Conservation (phyloP, 2,329 filamentous ascomycete species). For the Sordariomycetes sp. region DNA sequence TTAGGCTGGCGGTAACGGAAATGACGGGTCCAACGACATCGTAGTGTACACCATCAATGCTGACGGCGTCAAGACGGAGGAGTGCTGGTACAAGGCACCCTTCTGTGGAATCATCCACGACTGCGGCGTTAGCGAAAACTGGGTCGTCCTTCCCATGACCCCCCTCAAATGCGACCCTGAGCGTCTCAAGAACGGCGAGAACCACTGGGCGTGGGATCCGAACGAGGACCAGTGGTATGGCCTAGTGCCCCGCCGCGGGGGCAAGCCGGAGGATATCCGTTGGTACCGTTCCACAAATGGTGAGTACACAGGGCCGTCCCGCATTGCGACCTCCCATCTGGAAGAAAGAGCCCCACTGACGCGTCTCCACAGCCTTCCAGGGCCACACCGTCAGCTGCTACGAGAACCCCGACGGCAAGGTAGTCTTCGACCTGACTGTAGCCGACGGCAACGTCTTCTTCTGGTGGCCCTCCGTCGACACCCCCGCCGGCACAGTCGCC, state of each 20-base stretch:
- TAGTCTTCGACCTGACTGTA: constrained; percentile 31
- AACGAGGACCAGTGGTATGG: constrained; percentile 4
- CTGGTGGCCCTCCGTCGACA: constrained; percentile 27
- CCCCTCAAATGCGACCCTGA: constrained; percentile 3
- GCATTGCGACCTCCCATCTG: not conserved
- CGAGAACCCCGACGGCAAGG: constrained; percentile 31
- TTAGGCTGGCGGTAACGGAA: constrained; percentile 2
- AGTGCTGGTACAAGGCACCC: constrained; percentile 21
- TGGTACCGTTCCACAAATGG: constrained; percentile 5
- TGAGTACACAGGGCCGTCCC: not conserved
- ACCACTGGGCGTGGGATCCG: constrained; percentile 5
- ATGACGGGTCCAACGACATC: constrained; percentile 23
- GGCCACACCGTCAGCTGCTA: constrained; percentile 36
- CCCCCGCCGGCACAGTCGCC: constrained; percentile 7
- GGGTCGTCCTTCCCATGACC: constrained; percentile 2
- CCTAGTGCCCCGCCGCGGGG: not conserved
- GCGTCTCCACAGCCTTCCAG: constrained; percentile 23
- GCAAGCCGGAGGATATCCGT: constrained; percentile 9
- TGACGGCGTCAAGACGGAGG: constrained; percentile 18
- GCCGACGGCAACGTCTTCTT: constrained; percentile 33
- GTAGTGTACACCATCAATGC: constrained; percentile 20
- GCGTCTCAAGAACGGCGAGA: not conserved
- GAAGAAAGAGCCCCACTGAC: not conserved
- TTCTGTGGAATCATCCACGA: constrained; percentile 29
- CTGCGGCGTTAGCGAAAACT: constrained; percentile 22